Base-by-base conservation (phyloP, 805 yeast species). In the Yarrowia yakushimensis region DNA sequence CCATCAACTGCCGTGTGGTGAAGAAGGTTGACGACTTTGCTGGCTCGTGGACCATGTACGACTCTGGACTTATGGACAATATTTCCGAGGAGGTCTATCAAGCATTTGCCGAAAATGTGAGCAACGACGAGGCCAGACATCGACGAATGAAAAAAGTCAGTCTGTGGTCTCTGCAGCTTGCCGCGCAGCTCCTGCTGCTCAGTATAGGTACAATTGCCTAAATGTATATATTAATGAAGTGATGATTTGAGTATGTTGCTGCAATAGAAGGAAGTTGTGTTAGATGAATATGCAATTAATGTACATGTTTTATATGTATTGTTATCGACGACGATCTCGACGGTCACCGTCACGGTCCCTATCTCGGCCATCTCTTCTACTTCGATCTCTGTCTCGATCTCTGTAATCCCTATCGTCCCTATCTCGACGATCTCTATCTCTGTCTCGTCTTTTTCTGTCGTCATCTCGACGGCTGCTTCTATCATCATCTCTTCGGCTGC, bases 41-140 rank as follows among this genome's bases (percentile, higher is more conserved):
- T 69, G 99, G 99, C 0, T 84, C 96, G 8, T 94, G 99, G 99
- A 93, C 99, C 1, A 79, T 90, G 2, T 94, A 91, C 73, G 99
- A 94, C 72, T 87, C 94, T 27, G 78, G 87, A 60, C 77, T 94
- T 64, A 90, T 93, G 96, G 94, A 88, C 70, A 97, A 93, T 70
- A 79, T 94, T 57, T 87, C 94, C 28, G 85, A 85, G 30, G 96
- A 90, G 67, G 94, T 93, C 5, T 93, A 93, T 73, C 91, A 90
- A 67, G 91, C 94, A 17, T 90, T 94, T 74, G 97, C 86, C 2
- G 82, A 85, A 45, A 92, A 92, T 69, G 96, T 90, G 20, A 87
- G 87, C 11, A 96, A 94, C 72, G 97, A 94, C 67, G 88, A 89
- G 67, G 84, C 84, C 36, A 78, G 94, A 52, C 77, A 84, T 13